Evolutionary conservation across 257 asterid genomes (phyloP), one percentile per base, ranked within the genome.

Genomic region (Rhazya stricta): DNA sequence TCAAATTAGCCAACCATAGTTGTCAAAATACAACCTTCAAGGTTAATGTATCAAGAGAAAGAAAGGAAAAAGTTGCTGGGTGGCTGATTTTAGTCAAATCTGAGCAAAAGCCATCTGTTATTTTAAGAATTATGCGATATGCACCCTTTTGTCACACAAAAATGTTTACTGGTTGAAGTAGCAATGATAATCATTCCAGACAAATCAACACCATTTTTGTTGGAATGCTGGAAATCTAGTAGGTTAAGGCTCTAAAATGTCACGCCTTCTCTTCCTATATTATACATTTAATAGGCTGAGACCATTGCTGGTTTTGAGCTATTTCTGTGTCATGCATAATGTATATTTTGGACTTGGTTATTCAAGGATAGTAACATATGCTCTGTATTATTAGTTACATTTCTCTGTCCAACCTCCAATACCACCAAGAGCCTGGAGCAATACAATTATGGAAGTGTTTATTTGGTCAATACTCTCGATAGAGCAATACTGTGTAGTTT

Each of bases 61-160:
- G 43, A 32, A 13, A 65, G 71, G 30, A 23, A 10, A 12, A 27
- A 42, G 30, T 67, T 9, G 6, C 48, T 39, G 2, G 46, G 25
- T 13, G 25, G 6, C 69, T 51, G 66, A 51, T 36, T 32, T 18
- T 48, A 1, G 30, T 57, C 48, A 41, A 41, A 9, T 45, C 45
- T 73, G 23, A 39, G 54, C 27, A 45, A 27, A 41, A 53, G 43
- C 74, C 74, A 39, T 67, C 69, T 67, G 79, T 25, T 76, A 34
- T 76, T 57, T 66, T 68, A 67, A 39, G n/a, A 53, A 69, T 69
- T 71, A 21, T 69, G 23, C 43, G 61, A 30, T 15, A 27, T 37
- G 51, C 36, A 48, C 10, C 60, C 30, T 9, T 61, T 25, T 74
- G 9, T 57, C 79, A 60, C 62, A 48, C 29, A 67, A 61, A 65